Evolutionary conservation across 2,329 filamentous ascomycete species (phyloP).

Genomic region (Fusarium compactum): DNA sequence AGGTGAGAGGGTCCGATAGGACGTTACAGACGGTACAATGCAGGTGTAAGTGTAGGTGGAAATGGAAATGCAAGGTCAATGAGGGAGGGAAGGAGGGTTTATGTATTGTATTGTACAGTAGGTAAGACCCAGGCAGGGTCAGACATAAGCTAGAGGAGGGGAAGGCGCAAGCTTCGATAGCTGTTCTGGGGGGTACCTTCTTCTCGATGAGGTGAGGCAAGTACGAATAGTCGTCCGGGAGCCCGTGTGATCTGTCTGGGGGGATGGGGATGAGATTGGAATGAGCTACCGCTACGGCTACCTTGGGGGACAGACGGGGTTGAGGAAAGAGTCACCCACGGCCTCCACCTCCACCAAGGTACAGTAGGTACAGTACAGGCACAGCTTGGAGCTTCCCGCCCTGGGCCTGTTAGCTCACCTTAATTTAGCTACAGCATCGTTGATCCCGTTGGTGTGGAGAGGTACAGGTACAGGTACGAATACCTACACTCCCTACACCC

Average conservation of each 20-base stretch:
- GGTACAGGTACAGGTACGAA: constrained; percentile 2
- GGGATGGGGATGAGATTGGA: constrained; percentile 21
- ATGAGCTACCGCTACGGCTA: constrained; percentile 10
- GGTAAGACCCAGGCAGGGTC: constrained; percentile 12
- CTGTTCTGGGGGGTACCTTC: constrained; percentile 2
- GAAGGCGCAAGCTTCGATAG: constrained; percentile 28
- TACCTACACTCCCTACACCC: constrained; percentile 3
- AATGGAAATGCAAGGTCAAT: constrained; percentile 20
- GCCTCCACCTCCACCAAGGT: constrained; percentile 21
- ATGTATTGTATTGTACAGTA: constrained; percentile 24
- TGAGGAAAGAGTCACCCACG: constrained; percentile 21
- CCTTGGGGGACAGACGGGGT: constrained; percentile 8
- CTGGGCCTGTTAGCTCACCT: constrained; percentile 20
- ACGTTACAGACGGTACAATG: constrained; percentile 6
- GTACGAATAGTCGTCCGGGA: constrained; percentile 24
- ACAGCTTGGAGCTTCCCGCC: constrained; percentile 21
- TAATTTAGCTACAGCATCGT: constrained; percentile 33
- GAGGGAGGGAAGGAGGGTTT: constrained; percentile 28
- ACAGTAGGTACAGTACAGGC: constrained; percentile 6
- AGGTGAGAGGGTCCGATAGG: constrained; percentile 7
- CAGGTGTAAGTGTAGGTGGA: constrained; percentile 20
- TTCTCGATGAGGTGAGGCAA: constrained; percentile 22
- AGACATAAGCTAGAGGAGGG: constrained; percentile 22
- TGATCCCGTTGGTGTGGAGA: constrained; percentile 23
- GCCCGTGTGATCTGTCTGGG: constrained; percentile 29